These are phyloP conservation scores for Omphalea diandra DNA, from an alignment of 441 rosid species.

Conservation along the genomic window DNA sequence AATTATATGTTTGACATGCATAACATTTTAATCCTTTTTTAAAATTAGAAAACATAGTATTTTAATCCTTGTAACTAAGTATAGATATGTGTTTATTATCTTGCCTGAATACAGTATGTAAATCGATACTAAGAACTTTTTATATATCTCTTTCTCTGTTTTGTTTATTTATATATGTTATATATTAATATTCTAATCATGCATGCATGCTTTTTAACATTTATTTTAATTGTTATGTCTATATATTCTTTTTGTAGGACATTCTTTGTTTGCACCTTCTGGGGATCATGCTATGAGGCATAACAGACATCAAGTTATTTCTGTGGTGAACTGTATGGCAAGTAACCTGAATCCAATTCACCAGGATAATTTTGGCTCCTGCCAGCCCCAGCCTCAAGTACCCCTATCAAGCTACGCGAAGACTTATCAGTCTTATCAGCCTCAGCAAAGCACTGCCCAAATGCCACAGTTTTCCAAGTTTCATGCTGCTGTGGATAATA, in stretches of 20 bases:
- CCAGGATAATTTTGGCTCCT: slow-evolving; percentile 16
- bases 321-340: slow-evolving; percentile 17
- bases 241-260: slow-evolving; percentile 18
- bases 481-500: slow-evolving; percentile 12
- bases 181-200: slow-evolving; percentile 1
- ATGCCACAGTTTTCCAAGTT: slow-evolving; percentile 24
- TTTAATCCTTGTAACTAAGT: too few species aligned
- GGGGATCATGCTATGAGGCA: slow-evolving; percentile 21
- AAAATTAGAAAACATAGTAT: too few species aligned
- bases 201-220: not conserved
- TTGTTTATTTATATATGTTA: not conserved
- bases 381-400: slow-evolving; percentile 17
- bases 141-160: not conserved
- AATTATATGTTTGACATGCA: too few species aligned
- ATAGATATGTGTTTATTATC: not conserved
- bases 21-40: too few species aligned
- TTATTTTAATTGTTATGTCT: not conserved
- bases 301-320: slow-evolving; percentile 22
- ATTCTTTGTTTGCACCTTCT: slow-evolving; percentile 17
- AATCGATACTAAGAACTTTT: not conserved
- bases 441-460: slow-evolving; percentile 24
- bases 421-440: slow-evolving; percentile 24
- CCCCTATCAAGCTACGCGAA: slow-evolving; percentile 24
- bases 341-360: slow-evolving; percentile 24
- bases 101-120: not conserved